Evolutionary conservation across 306 rosid genomes (phyloP).

Genomic region (Sphenostylis stenocarpa): DNA sequence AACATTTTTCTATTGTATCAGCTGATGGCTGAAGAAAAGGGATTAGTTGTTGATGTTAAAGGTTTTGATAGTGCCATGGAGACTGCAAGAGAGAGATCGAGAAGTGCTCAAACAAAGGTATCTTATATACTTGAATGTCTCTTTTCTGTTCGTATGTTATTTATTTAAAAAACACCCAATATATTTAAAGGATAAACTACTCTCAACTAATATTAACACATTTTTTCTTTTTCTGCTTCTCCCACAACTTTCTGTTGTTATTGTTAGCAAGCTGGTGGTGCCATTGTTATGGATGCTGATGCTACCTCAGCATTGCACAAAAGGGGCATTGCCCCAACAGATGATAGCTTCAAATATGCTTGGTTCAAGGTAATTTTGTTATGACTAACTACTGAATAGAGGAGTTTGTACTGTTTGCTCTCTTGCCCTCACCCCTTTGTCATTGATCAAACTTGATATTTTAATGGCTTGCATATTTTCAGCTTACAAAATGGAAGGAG

Average conservation of each 20-base stretch:
- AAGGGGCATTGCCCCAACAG: conserved; percentile 66
- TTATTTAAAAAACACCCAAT: background rate
- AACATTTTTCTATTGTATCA: conserved; percentile 40
- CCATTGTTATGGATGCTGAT: conserved; percentile 88
- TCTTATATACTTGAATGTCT: conserved; percentile 22
- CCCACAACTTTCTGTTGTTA: conserved; percentile 20
- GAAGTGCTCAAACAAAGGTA: conserved; percentile 93
- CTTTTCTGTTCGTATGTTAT: conserved; percentile 20
- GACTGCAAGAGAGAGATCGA: conserved; percentile 92
- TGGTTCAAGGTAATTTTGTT: conserved; percentile 65
- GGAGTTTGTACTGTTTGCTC: background rate
- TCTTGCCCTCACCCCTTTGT: background rate
- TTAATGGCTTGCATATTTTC: background rate
- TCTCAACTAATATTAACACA: background rate
- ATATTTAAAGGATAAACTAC: background rate
- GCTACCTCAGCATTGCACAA: conserved; percentile 82
- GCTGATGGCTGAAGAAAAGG: conserved; percentile 98
- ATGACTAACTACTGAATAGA: background rate
- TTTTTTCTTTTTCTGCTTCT: conserved; percentile 11
- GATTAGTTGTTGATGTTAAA: conserved; percentile 70
- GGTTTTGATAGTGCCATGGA: conserved; percentile 84
- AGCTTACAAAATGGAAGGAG: background rate
- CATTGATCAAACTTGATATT: background rate
- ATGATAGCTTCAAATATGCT: conserved; percentile 82
- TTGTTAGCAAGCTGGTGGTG: conserved; percentile 92